phyloP scores from a whole-genome alignment of 2,329 filamentous ascomycete species.

The Blastomyces parvus region DNA sequence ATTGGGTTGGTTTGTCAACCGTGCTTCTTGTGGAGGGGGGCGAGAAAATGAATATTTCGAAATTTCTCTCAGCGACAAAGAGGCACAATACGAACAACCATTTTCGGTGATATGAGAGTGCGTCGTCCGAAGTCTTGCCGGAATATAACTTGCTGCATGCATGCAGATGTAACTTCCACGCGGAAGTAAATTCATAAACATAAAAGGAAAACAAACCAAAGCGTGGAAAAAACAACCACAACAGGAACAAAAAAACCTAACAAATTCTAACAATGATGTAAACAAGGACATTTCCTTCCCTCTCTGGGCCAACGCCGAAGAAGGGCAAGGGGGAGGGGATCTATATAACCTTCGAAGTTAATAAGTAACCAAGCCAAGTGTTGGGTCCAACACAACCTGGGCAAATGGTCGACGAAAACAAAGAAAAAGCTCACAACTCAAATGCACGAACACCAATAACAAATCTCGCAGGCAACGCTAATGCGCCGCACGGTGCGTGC shows the following conservation, averaged over 20 bases:
- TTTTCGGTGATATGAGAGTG: constrained; percentile 1
- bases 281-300: background rate
- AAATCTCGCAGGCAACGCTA: constrained; percentile 1
- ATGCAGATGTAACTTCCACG: constrained; percentile 4
- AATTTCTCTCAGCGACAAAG: constrained; percentile 6
- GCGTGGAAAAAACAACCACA: background rate
- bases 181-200: background rate
- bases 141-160: constrained; percentile 4
- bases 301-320: background rate
- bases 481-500: constrained; percentile 1
- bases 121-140: background rate
- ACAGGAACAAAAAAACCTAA: background rate
- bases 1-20: background rate
- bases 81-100: constrained; percentile 1
- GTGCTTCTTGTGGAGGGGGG: constrained; percentile 1
- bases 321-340: background rate
- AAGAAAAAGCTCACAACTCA: background rate
- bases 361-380: background rate
- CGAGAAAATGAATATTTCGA: background rate
- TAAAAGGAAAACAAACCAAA: background rate
- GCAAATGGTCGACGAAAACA: constrained; percentile 3
- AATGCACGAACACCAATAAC: background rate
- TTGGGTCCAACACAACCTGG: constrained; percentile 1
- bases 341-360: constrained; percentile 2
- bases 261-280: constrained; percentile 3